Evolutionary conservation across 2,329 filamentous ascomycete genomes (phyloP).

Genomic region (Talaromyces sp.): DNA sequence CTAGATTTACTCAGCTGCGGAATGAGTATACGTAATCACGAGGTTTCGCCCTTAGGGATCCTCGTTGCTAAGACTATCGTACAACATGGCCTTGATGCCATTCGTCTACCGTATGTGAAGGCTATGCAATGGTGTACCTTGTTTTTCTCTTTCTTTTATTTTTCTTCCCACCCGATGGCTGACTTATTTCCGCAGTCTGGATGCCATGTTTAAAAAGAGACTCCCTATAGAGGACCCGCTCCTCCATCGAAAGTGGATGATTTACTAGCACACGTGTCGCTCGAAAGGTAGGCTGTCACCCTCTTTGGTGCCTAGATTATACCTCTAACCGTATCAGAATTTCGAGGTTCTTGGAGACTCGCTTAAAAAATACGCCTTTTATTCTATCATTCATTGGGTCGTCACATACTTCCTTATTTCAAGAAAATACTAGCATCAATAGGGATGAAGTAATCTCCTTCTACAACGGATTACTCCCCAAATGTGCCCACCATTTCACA

Average conservation of each 20-base stretch:
- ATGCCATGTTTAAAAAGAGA: not conserved
- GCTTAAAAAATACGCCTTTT: slow-evolving; percentile 4
- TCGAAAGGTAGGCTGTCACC: not conserved
- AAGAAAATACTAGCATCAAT: not conserved
- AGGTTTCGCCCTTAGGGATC: not conserved
- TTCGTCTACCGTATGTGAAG: slow-evolving; percentile 2
- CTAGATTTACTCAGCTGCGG: not conserved
- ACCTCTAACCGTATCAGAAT: not conserved
- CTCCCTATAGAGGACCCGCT: not conserved
- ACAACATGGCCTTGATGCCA: not conserved
- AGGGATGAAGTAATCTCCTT: not conserved
- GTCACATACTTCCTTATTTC: not conserved
- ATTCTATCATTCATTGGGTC: not conserved
- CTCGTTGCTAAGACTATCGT: slow-evolving; percentile 2
- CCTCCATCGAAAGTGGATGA: not conserved
- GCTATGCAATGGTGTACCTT: not conserved
- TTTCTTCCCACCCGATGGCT: not conserved
- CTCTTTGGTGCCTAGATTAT: not conserved
- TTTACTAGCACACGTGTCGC: not conserved
- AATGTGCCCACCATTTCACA: not conserved
- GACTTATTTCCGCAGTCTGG: not conserved
- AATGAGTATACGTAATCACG: not conserved
- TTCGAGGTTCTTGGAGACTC: not conserved
- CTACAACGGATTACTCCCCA: not conserved
- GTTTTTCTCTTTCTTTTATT: too few species aligned